Evolutionary conservation across 2,329 filamentous ascomycete genomes (phyloP).

Genomic region (Fusarium anthophilum): DNA sequence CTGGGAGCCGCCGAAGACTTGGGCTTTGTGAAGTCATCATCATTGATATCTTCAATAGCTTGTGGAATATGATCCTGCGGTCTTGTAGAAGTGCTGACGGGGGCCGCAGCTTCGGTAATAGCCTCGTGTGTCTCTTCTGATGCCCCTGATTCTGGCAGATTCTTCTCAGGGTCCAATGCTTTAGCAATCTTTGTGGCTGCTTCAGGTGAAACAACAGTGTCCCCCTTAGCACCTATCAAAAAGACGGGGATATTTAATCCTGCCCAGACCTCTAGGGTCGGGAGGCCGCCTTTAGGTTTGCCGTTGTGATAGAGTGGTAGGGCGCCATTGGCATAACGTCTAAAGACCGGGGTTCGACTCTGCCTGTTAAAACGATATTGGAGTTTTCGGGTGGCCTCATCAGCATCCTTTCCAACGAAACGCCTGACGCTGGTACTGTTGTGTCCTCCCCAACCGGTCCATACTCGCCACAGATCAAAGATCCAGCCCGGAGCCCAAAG

Average conservation of each 20-base stretch:
- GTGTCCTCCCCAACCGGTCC: slow-evolving; percentile 81
- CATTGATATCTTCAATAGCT: slow-evolving; percentile 47
- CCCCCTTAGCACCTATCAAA: slow-evolving; percentile 80
- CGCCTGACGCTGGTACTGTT: slow-evolving; percentile 81
- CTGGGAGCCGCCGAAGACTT: slow-evolving; percentile 33
- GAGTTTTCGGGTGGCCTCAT: slow-evolving; percentile 71
- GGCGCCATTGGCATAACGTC: slow-evolving; percentile 79
- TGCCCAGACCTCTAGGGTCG: slow-evolving; percentile 76
- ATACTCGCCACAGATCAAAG: slow-evolving; percentile 79
- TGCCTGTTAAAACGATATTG: slow-evolving; percentile 83
- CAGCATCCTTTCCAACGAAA: slow-evolving; percentile 75
- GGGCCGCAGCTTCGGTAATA: slow-evolving; percentile 59
- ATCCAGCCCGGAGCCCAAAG: slow-evolving; percentile 75
- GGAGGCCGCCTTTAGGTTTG: slow-evolving; percentile 68
- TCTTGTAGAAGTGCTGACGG: slow-evolving; percentile 51
- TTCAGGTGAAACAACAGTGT: slow-evolving; percentile 76
- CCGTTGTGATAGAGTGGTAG: slow-evolving; percentile 69
- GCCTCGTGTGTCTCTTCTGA: slow-evolving; percentile 42
- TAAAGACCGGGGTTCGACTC: slow-evolving; percentile 83
- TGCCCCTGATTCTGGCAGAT: slow-evolving; percentile 20
- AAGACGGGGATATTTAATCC: slow-evolving; percentile 78
- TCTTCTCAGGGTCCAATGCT: slow-evolving; percentile 46
- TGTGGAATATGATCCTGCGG: slow-evolving; percentile 47
- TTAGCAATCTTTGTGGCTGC: slow-evolving; percentile 74
- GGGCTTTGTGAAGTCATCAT: slow-evolving; percentile 39